Percentiles rank a stretch among this genome's conserved stretches.
phyloP scores from a whole-genome alignment of 2,329 filamentous ascomycete genomes.

The Dactylellina cionopaga region DNA sequence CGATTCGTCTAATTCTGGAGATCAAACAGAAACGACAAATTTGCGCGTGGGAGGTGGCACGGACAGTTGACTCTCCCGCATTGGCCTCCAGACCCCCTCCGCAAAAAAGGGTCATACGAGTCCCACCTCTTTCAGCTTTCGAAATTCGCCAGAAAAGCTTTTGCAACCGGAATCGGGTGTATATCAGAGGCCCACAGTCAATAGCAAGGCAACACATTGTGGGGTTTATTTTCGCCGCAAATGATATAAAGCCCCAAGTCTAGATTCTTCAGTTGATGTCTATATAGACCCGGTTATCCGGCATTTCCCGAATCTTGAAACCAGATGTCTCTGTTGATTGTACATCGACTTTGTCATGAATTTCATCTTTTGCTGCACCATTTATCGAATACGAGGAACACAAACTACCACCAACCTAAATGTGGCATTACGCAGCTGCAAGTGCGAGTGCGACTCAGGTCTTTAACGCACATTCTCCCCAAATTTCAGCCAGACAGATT shows the following conservation, averaged over 20 bases:
- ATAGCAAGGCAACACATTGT: constrained; percentile 28
- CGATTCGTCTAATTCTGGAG: neutral
- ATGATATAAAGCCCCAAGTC: neutral
- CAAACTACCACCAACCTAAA: too few relatives aligned
- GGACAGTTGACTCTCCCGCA: constrained; percentile 12
- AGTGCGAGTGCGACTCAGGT: too few relatives aligned
- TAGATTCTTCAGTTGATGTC: neutral
- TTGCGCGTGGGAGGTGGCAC: constrained; percentile 13
- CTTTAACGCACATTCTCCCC: too few relatives aligned
- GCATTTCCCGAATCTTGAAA: neutral
- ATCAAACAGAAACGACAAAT: neutral
- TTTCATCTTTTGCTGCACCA: too few relatives aligned
- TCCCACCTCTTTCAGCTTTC: constrained; percentile 10
- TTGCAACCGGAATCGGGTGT: neutral
- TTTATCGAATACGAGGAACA: too few relatives aligned
- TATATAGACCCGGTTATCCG: neutral
- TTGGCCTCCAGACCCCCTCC: constrained; percentile 5
- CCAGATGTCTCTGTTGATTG: neutral
- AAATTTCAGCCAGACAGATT: constrained; percentile 1
- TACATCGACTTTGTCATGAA: too few relatives aligned
- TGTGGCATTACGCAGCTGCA: too few relatives aligned
- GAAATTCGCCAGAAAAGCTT: neutral
- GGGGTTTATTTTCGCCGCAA: constrained; percentile 3
- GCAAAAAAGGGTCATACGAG: neutral
- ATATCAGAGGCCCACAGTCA: neutral